Conservation (phyloP, 73 alveolate genomes). For the Tetrahymena malaccensis region DNA sequence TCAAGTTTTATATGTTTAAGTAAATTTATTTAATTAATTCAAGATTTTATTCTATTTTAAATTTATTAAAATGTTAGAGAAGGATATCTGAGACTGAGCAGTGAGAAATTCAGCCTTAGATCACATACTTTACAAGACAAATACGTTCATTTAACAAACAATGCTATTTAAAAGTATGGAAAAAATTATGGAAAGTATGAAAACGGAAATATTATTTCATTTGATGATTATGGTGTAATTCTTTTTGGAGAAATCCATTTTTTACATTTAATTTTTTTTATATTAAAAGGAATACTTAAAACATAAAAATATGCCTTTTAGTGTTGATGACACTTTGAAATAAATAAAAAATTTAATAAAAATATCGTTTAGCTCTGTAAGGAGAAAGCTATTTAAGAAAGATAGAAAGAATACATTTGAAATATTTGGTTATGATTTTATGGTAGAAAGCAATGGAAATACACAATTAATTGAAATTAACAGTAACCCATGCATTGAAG, state of each 20-base stretch:
- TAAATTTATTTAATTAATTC: neutral
- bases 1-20: slow-evolving; percentile 29
- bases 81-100: slow-evolving; percentile 73
- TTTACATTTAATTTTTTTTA: neutral
- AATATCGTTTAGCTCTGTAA: neutral
- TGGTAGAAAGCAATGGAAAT: slow-evolving; percentile 37
- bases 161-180: slow-evolving; percentile 64
- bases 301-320: neutral
- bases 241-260: neutral
- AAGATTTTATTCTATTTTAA: neutral
- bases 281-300: neutral
- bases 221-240: neutral
- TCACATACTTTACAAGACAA: slow-evolving; percentile 43
- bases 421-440: slow-evolving; percentile 40
- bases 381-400: neutral
- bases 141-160: slow-evolving; percentile 70
- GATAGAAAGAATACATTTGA: slow-evolving; percentile 12
- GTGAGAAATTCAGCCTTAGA: slow-evolving; percentile 31
- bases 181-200: slow-evolving; percentile 74
- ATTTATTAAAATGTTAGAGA: slow-evolving; percentile 20
- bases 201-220: slow-evolving; percentile 66
- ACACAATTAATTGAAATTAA: slow-evolving; percentile 27
- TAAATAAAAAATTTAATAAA: neutral
- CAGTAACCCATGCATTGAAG: slow-evolving; percentile 37
- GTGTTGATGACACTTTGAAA: neutral